Evolutionary conservation across 1,139 yeast species (phyloP), one percentile per base, ranked within the genome.

Genomic region (Hemisphaericaspora subhashii): DNA sequence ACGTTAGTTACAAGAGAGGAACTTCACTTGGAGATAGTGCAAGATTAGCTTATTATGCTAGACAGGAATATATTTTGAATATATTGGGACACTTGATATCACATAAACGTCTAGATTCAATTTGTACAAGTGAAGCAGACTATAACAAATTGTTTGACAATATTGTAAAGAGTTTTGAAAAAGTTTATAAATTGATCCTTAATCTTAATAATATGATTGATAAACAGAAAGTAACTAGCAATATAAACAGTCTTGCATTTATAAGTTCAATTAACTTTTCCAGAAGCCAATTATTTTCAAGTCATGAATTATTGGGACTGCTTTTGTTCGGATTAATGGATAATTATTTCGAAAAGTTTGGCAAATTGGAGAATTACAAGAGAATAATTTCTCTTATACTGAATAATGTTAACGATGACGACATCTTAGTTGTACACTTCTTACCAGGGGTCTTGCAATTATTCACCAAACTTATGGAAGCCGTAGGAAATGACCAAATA

Each of bases 221-320:
- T 48, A 81, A 86, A 47, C 83, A 86, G 16, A 79, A 74, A 47
- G 72, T 55, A 51, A 63, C 74, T 2, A 58, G 55, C 33, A 67
- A 62, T 40, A 50, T 68, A 26, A 63, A 68, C 41, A 70, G 75
- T 43, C 58, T 77, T 10, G 57, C 60, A 9, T 81, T 85, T 48
- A 72, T 77, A 33, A 77, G 79, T 49, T 68, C 79, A 13, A 59
- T 82, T 35, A 70, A 69, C 35, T 80, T 76, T 51, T 76, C 85
- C 52, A 78, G 87, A 44, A 77, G 77, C 37, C 81, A 80, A 48
- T 63, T 86, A 24, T 72, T 79, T 42, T 68, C 67, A 36, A 83
- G 82, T 50, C 95, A 89, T 56, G 96, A 87, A 51, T 56, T 74
- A 3, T 62, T 90, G 43, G 84, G 92, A 30, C 85, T 81, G 54